Conservation (phyloP, 768 basidiomycete genomes). For the Collybiopsis confluens region DNA sequence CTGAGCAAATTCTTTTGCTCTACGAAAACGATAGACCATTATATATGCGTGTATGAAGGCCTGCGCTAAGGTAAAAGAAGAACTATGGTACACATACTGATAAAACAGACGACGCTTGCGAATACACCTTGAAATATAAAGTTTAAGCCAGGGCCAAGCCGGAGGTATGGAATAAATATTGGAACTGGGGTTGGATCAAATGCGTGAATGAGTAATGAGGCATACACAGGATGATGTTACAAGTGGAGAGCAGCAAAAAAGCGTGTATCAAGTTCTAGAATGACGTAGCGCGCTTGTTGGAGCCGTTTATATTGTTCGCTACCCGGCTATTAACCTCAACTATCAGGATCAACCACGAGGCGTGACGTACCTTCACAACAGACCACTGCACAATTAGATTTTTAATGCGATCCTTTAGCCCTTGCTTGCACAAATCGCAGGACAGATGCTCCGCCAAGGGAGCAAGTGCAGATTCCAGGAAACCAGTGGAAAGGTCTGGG, state of each 20-base stretch:
- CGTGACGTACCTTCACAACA: slow-evolving; percentile 57
- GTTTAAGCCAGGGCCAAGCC: background rate
- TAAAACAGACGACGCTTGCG: background rate
- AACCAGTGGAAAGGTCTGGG: slow-evolving; percentile 71
- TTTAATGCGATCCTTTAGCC: slow-evolving; percentile 63
- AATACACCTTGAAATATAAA: slow-evolving; percentile 1
- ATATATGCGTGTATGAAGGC: slow-evolving; percentile 5
- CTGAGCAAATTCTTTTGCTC: slow-evolving; percentile 6
- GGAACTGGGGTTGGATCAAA: background rate
- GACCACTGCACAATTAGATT: slow-evolving; percentile 74
- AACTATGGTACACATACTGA: slow-evolving; percentile 1
- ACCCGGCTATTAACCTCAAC: background rate
- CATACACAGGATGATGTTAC: background rate
- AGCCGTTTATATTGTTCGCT: slow-evolving; percentile 53
- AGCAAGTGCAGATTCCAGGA: slow-evolving; percentile 68
- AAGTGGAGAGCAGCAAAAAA: background rate
- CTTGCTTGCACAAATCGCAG: slow-evolving; percentile 64
- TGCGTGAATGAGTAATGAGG: background rate
- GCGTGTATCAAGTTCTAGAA: background rate
- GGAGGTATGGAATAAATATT: background rate
- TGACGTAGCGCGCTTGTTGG: no score
- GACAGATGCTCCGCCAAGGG: slow-evolving; percentile 66
- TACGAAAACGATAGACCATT: slow-evolving; percentile 5
- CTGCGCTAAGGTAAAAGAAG: background rate
- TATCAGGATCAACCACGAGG: background rate